A percentile compares a stretch with the other conserved stretches of the same genome.
Evolutionary conservation across 441 rosid genomes (phyloP).

Genomic region (Adansonia madagascariensis): DNA sequence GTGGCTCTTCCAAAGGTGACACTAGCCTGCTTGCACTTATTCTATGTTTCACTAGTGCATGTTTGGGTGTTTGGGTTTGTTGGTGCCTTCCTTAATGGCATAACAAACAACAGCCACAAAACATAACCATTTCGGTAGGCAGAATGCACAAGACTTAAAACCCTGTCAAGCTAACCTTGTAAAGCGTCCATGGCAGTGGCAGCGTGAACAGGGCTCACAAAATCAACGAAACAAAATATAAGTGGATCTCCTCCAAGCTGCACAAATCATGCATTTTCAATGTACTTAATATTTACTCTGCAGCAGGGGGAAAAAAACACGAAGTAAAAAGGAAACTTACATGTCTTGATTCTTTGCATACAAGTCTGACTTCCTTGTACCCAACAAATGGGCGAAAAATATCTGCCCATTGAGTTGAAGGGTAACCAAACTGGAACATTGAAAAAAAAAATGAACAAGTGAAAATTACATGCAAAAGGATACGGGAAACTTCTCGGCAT

Average conservation of each 20-base stretch:
- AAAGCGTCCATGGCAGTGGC: slow-evolving; percentile 74
- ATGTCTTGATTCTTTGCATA: slow-evolving; percentile 53
- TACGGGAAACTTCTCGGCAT: slow-evolving; percentile 69
- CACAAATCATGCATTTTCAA: slow-evolving; percentile 28
- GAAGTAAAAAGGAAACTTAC: slow-evolving; percentile 43
- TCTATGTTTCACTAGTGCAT: background rate
- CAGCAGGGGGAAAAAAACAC: background rate
- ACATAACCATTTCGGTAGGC: background rate
- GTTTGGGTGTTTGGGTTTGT: background rate
- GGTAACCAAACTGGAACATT: slow-evolving; percentile 10
- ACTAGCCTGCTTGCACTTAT: background rate
- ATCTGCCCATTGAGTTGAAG: slow-evolving; percentile 47
- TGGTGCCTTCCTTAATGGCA: background rate
- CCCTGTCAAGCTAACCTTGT: slow-evolving; percentile 50
- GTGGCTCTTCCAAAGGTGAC: background rate
- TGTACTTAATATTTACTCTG: background rate
- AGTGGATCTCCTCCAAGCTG: slow-evolving; percentile 65
- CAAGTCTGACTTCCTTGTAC: slow-evolving; percentile 58
- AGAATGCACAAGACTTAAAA: background rate
- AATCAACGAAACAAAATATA: slow-evolving; percentile 69
- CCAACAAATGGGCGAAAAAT: slow-evolving; percentile 55
- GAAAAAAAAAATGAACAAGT: background rate
- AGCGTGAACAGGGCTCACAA: slow-evolving; percentile 51
- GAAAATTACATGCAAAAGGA: slow-evolving; percentile 38
- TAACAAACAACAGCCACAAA: background rate